Evolutionary conservation across 192 early-diverging fungal genomes (phyloP), one percentile per base, ranked within the genome.

Genomic region (Podila epicladia): DNA sequence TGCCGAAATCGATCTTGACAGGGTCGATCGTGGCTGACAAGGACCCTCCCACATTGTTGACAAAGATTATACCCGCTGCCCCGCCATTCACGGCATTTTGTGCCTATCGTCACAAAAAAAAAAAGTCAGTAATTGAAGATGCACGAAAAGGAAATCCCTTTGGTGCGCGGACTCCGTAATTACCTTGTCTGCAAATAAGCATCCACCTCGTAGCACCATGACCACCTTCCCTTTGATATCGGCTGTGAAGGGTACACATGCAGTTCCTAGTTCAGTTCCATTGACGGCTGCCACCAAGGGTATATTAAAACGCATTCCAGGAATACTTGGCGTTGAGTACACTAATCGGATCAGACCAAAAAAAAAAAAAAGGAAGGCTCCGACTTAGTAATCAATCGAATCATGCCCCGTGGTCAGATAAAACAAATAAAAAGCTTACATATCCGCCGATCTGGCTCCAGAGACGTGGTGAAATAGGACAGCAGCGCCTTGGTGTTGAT

Each of bases 41-140:
- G 26, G 61, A 17, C 19, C 32, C 73, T 8, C 20, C 55, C 0
- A 67, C 45, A 45, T 77, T 69, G 76, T 93, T 88, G 71, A 88
- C 93, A 45, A 95, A 86, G 31, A 95, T 59, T 4, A 92, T 84
- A 22, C 84, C 94, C n/a, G 79, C 73, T 4, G 93, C 94, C 29
- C 94, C 94, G 17, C 86, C 87, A 8, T n/a, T 72, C 32, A 83
- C 62, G 4, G 88, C 91, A 61, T 85, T 73, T 2, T 49, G 32
- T 4, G 89, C 86, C 83, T 95, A 90, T 38, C n/a, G 15, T 1
- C 1, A n/a, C 29, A 24, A 29, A 9, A 9, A n/a, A 28, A 17
- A 41, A 37, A 5, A 49, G 6, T 60, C 59, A 2, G 11, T n/a
- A 3, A 4, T 26, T 24, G 13, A 35, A 13, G 17, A 45, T 5